These are phyloP conservation scores for Pecoramyces ruminantium DNA, from an alignment of 192 early-diverging fungal species.

Conservation along the genomic window DNA sequence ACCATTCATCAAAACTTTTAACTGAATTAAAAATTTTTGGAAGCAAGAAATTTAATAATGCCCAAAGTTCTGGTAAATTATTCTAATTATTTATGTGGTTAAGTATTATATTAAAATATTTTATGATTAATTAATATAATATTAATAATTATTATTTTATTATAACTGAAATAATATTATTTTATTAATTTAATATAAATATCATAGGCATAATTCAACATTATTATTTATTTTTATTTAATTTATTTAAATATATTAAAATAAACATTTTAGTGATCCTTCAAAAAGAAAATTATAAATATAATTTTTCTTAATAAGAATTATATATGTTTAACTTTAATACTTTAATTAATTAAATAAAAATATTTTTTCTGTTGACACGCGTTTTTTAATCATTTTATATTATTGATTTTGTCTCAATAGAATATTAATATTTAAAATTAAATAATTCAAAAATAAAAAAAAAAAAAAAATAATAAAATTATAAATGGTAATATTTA, in stretches of 20 bases:
- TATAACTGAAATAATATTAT: too few species aligned
- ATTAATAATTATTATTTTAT: too few species aligned
- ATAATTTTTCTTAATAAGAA: not conserved
- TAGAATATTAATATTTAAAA: too few species aligned
- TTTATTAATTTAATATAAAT: not conserved
- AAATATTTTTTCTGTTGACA: too few species aligned
- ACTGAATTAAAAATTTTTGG: conserved; percentile 94
- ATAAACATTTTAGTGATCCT: not conserved
- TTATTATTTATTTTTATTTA: not conserved
- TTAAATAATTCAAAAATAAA: too few species aligned
- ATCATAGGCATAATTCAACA: not conserved
- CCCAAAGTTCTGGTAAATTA: conserved; percentile 94
- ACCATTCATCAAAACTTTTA: conserved; percentile 98
- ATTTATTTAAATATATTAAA: not conserved
- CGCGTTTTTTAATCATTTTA: too few species aligned
- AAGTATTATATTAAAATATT: too few species aligned
- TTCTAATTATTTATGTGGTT: too few species aligned
- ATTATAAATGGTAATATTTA: not conserved
- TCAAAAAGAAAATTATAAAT: not conserved
- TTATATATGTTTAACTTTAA: not conserved
- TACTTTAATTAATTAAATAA: too few species aligned
- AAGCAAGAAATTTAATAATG: conserved; percentile 85
- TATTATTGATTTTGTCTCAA: too few species aligned
- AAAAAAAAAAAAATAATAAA: not conserved
- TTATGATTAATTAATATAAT: too few species aligned